Base-by-base conservation (phyloP, 805 yeast species). In the Candida adriatica region DNA sequence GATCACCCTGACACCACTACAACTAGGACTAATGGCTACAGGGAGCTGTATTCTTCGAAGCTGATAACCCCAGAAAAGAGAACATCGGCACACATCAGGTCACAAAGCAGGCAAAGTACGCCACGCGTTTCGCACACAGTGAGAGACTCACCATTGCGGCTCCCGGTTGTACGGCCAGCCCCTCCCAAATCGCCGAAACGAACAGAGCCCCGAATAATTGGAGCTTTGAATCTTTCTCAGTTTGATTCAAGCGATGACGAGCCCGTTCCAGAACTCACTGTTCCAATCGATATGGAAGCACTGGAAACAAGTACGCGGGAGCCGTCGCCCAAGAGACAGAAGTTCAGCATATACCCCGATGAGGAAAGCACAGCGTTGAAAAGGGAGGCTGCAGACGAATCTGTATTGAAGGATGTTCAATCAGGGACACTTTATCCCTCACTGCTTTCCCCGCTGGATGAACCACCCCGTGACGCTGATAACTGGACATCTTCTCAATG, bases 221-320 rank as follows among this genome's bases (percentile, higher is more conserved):
- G 30, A 2, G 16, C 24, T 4, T 25, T 40, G 6, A 22, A 33
- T 16, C 26, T 35, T 5, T 35, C 48, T 2, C 39, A 28, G 24
- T 47, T 32, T 19, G 49, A 43, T 3, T 46, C 53, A 11, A 44
- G 50, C 27, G 53, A 46, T 24, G 53, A 48, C 23, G 52, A 48
- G 13, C 38, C 41, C 4, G 38, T 45, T 6, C 53, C 53, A 4
- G 49, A 49, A 22, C 29, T 48, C 6, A 45, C 51, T 6, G 45
- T 43, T 2, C 22, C 42, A 11, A 24, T 41, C 16, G 35, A 34
- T 11, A 26, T 29, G 14, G 26, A 31, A 16, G 27, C 26, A 4
- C 25, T 26, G 34, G 17, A 10, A 13, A 13, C 3, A 16, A 21
- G 16, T 5, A 16, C 16, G 9, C 4, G 7, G 21, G 26, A 32